Evolutionary conservation across 768 basidiomycete genomes (phyloP).

Genomic region (Amylocystis lapponica): DNA sequence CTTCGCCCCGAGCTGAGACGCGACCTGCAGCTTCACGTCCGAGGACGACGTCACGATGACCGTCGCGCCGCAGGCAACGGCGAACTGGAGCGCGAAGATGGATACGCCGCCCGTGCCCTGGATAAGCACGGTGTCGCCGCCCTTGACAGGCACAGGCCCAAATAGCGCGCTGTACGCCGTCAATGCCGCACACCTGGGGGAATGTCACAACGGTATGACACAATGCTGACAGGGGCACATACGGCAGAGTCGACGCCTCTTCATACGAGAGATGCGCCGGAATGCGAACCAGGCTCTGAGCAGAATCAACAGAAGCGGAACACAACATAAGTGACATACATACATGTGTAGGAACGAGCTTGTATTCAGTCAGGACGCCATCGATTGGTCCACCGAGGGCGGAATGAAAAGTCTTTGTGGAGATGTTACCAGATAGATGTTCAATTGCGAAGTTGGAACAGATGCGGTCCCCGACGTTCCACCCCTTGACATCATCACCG

Average conservation of each 20-base stretch:
- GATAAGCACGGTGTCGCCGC: conserved; percentile 51
- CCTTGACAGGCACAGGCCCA: conserved; percentile 44
- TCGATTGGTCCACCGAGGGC: conserved; percentile 35
- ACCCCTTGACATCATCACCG: conserved; percentile 32
- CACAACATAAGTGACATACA: too few relatives aligned
- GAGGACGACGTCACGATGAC: conserved; percentile 65
- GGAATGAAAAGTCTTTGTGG: conserved; percentile 26
- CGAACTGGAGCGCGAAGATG: conserved; percentile 54
- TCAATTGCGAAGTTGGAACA: conserved; percentile 46
- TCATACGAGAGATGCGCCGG: conserved; percentile 53
- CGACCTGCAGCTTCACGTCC: conserved; percentile 50
- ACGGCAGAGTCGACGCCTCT: conserved; percentile 61
- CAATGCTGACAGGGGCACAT: conserved; percentile 18
- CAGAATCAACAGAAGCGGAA: neutral
- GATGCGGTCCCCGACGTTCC: conserved; percentile 51
- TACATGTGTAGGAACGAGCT: conserved; percentile 18
- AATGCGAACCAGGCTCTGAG: conserved; percentile 35
- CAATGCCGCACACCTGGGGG: conserved; percentile 47
- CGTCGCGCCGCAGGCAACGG: conserved; percentile 52
- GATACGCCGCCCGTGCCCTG: conserved; percentile 54
- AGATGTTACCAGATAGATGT: conserved; percentile 41
- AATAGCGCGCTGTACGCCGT: conserved; percentile 57
- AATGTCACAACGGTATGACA: neutral
- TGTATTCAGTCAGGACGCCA: conserved; percentile 32
- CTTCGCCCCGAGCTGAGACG: conserved; percentile 42